Evolutionary conservation across 257 asterid genomes (phyloP), one percentile per base, ranked within the genome.

Genomic region (Forsythia viridissima): DNA sequence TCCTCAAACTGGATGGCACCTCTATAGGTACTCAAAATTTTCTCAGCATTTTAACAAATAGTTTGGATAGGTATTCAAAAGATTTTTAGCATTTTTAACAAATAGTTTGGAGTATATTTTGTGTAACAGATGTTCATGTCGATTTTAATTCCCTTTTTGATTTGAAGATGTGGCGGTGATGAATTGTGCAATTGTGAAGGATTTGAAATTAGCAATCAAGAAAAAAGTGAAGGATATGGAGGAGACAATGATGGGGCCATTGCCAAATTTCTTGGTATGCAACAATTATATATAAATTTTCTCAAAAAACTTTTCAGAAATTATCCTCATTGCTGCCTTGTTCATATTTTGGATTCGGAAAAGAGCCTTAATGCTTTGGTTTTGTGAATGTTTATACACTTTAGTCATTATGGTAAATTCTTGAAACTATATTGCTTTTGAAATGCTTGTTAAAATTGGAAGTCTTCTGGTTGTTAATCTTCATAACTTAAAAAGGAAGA

Each of bases 191-290:
- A 91, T 92, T 0, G 90, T 92, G 81, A 94, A 89, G 84, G 94
- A 89, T 78, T 84, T 94, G 85, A 94, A 88, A 84, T 76, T 89
- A 78, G 93, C 94, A 52, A 78, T 93, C 81, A 87, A 90, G 86
- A 89, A 82, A 41, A 90, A 88, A 73, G 88, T 91, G 80, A 89
- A 87, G 39, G 93, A 90, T 6, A 81, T 81, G 84, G 98, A 92
- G 91, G 92, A 94, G 63, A 87, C 97, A 39, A 82, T 75, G 46
- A 92, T 94, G 98, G 98, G 98, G 98, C 6, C 94, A 94, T 85
- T 96, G 97, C 51, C 97, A 94, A 71, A 90, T 94, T 82, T 94
- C 97, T 77, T 94, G 98, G 98, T 91, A 82, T 34, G 88, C 61
- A 55, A 16, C 59, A 46, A 65, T 43, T 38, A 30, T 30, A 30